Base-by-base conservation (phyloP, 768 basidiomycete species). In the Nidula microcarpa region DNA sequence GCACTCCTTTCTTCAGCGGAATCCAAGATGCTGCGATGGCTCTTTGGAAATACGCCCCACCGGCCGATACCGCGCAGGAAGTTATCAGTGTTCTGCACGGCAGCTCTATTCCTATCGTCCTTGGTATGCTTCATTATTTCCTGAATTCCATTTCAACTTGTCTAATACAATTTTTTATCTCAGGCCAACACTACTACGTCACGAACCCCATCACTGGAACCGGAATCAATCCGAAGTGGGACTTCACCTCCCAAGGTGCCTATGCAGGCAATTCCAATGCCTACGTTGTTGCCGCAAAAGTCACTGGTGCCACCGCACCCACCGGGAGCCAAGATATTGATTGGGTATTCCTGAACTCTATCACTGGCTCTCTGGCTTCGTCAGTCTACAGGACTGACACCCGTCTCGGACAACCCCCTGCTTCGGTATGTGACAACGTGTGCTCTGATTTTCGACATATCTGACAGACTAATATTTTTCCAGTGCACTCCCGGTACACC, bases 101-200 rank as follows among this genome's bases (percentile, higher is more conserved):
- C 47, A 44, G 53, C 41, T 47, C 56, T 9, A 51, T 55, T 2
- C 51, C 60, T 34, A 45, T 43, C 7, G 61, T 73, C 41, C 69
- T 78, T 33, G 74, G 74, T 67, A 51, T 49, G 2, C 4, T 30
- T 30, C 23, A 30, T 30, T 30, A 1, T 4, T 30, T 30, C 23
- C 23, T 59, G 11, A 11, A 23, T 13, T 41, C 17, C 8, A 14
- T 13, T 36, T 23, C 1, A 23, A 46, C 13, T n/a, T 11, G 6
- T 4, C 32, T 33, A 6, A 33, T 16, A 18, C 33, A 11, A 11
- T 37, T 2, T 43, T 32, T 33, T 36, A 33, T n/a, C 36, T 5
- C 36, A 65, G 66, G 66, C 14, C 74, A 84, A 55, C 80, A 85
- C 58, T 83, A 78, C 69, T 85, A 80, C 57, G 70, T 81, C 44